phyloP scores from a whole-genome alignment of 495 filamentous ascomycete species.

The Neurospora sp. region DNA sequence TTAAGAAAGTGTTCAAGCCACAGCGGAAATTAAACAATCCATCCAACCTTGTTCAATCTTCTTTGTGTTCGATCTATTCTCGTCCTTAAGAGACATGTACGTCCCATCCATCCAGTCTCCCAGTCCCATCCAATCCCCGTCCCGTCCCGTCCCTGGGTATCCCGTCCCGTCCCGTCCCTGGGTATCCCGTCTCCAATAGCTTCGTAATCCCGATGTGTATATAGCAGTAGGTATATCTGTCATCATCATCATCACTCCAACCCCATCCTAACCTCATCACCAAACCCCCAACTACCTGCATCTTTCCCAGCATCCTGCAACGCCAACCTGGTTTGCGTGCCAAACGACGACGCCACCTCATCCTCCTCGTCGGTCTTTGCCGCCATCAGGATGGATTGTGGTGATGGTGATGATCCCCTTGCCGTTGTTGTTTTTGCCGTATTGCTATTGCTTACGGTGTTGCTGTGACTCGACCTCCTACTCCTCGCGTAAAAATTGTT shows the following conservation, averaged over 20 bases:
- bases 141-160: not conserved
- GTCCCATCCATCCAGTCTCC: not conserved
- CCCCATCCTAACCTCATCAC: constrained; percentile 30
- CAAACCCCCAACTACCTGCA: constrained; percentile 24
- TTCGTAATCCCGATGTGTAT: not conserved
- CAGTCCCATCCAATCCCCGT: not conserved
- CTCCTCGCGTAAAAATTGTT: constrained; percentile 2
- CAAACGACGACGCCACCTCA: constrained; percentile 13
- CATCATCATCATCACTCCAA: constrained; percentile 14
- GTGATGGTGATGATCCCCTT: not conserved
- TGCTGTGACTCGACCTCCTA: constrained; percentile 11
- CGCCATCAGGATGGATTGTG: not conserved
- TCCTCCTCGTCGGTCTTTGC: constrained; percentile 17
- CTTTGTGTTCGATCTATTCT: not conserved
- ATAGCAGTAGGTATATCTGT: not conserved
- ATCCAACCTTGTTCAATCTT: not conserved
- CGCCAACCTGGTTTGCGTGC: constrained; percentile 16
- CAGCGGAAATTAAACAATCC: too few species aligned
- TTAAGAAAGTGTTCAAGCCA: too few species aligned
- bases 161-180: not conserved
- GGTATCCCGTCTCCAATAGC: not conserved
- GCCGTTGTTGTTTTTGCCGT: not conserved
- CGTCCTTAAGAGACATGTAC: not conserved
- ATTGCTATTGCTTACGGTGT: not conserved
- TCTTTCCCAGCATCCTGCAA: constrained; percentile 21